Evolutionary conservation across 495 filamentous ascomycete genomes (phyloP).

Genomic region (Hyaloscypha finlandica): DNA sequence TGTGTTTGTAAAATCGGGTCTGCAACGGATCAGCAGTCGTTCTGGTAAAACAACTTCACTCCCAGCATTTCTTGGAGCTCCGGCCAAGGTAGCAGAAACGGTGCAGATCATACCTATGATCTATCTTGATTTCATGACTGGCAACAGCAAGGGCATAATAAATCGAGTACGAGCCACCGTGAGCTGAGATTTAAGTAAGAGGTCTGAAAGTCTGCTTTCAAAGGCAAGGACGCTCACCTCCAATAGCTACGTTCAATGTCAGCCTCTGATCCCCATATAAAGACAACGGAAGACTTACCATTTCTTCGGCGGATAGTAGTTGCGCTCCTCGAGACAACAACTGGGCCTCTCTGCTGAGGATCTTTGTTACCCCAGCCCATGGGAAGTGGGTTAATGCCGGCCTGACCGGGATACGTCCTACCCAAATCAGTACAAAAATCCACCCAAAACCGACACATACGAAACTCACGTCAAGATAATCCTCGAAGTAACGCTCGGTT

Average conservation of each 20-base stretch:
- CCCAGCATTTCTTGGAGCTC: background rate
- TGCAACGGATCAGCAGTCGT: constrained; percentile 27
- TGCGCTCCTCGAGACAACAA: constrained; percentile 80
- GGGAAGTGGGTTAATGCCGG: constrained; percentile 85
- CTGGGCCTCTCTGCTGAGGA: constrained; percentile 74
- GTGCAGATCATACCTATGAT: constrained; percentile 59
- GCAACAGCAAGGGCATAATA: constrained; percentile 95
- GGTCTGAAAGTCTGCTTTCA: constrained; percentile 12
- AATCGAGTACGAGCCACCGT: constrained; percentile 96
- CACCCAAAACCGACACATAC: background rate
- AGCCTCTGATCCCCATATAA: constrained; percentile 1
- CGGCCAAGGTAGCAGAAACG: background rate
- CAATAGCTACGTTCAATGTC: constrained; percentile 36
- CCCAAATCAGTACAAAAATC: constrained; percentile 21
- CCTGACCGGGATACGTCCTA: constrained; percentile 93
- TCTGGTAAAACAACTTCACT: background rate
- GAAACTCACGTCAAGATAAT: constrained; percentile 61
- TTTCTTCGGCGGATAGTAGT: constrained; percentile 84
- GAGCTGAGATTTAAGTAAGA: constrained; percentile 51
- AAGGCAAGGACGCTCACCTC: constrained; percentile 40
- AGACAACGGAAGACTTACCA: constrained; percentile 51
- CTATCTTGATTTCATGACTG: constrained; percentile 77
- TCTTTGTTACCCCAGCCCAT: constrained; percentile 88
- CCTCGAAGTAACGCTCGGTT: constrained; percentile 47
- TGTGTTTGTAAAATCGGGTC: constrained; percentile 90